These are phyloP conservation scores for Chaetomium fimeti DNA, from an alignment of 495 filamentous ascomycete genomes.

Conservation along the genomic window DNA sequence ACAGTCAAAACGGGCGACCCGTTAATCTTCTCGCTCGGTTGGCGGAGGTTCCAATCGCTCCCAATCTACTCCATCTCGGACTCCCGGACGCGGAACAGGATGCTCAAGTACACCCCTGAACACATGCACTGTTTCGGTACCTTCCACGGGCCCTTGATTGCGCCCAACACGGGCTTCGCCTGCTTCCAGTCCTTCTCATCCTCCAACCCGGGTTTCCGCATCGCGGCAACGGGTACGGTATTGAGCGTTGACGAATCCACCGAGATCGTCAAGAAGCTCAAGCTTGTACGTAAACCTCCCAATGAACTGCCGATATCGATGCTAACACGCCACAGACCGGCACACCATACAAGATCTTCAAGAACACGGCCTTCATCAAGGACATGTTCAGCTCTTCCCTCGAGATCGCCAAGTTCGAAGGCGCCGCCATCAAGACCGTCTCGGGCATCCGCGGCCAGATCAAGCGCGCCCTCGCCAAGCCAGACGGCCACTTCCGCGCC, in stretches of 20 bases:
- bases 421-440: constrained; percentile 89
- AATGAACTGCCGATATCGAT: background rate
- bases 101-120: constrained; percentile 84
- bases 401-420: constrained; percentile 98
- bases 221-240: constrained; percentile 91
- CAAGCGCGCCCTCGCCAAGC: constrained; percentile 86
- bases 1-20: constrained; percentile 90
- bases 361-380: constrained; percentile 97
- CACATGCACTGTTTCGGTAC: constrained; percentile 98
- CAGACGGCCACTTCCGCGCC: constrained; percentile 91
- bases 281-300: constrained; percentile 52
- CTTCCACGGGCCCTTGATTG: constrained; percentile 90
- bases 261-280: constrained; percentile 98
- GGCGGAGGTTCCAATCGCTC: constrained; percentile 89
- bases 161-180: constrained; percentile 93
- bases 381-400: constrained; percentile 94
- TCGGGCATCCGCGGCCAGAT: constrained; percentile 95
- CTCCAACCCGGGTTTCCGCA: constrained; percentile 84
- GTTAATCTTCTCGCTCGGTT: constrained; percentile 95
- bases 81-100: constrained; percentile 85
- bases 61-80: constrained; percentile 95
- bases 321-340: constrained; percentile 31
- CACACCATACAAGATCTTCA: constrained; percentile 93
- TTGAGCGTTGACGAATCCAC: constrained; percentile 87
- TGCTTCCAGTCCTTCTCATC: constrained; percentile 89